Base-by-base conservation (phyloP, 345 rosid genomes). In the Citropsis articulata region DNA sequence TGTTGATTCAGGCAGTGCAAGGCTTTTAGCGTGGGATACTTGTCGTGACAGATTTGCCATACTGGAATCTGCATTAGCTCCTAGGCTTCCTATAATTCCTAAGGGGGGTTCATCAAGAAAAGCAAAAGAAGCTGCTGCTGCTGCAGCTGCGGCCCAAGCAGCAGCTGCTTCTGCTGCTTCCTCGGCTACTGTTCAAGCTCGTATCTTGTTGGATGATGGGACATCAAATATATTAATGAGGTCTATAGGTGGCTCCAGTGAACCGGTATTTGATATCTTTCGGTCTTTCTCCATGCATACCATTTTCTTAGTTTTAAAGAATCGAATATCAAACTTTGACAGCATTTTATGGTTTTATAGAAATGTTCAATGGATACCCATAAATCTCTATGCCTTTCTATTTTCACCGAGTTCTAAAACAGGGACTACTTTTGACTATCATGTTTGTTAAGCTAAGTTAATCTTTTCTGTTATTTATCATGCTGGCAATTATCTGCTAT, bases 1-100 rank as follows among this genome's bases (percentile, higher is more conserved):
- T 83, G 97, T 96, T 87, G 99, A 96, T 85, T 96, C 94, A 79
- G 99, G 98, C 75, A 90, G 93, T 87, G 99, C 99, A 75, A 92
- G 97, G 84, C 89, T 91, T 85, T 86, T 96, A 85, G 97, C 97
- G 30, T 96, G 99, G 99, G 99, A 96, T 85, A 88, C 92, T 73
- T 96, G 98, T 77, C 88, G 89, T 31, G 99, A 96, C 80, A 94
- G 95, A 86, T 96, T 94, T 85, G 93, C 99, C 60, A 89, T 96
- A 81, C 82, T 96, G 84, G 99, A 96, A 84, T 92, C 97, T 79
- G 88, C 84, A 22, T 83, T 90, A 78, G 82, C 93, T 76, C 97
- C 95, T 74, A 92, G 97, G 84, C 85, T 94, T 84, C 99, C 99
- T 68, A 72, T 89, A 59, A 88, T 91, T 83, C 92, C 98, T 9